Percentiles rank a stretch among this genome's conserved stretches.
Evolutionary conservation across 2,329 filamentous ascomycete species (phyloP).

Genomic region (Alternaria sp.): DNA sequence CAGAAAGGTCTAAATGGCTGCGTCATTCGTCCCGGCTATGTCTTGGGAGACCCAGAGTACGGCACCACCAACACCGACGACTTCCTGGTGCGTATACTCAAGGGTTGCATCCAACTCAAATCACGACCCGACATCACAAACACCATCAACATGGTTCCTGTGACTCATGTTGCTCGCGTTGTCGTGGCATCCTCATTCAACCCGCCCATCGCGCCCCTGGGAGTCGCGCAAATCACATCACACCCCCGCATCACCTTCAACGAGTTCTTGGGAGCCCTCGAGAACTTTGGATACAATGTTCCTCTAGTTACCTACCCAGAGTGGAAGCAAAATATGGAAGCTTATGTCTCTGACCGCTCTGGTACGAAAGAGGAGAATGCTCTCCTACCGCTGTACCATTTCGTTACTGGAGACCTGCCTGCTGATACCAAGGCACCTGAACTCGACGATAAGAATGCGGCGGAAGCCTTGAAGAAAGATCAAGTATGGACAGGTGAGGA

Average conservation of each 20-base stretch:
- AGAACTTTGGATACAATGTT: constrained; percentile 74
- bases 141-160: constrained; percentile 88
- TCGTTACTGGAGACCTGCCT: constrained; percentile 74
- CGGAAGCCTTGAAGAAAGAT: constrained; percentile 68
- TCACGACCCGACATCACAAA: constrained; percentile 79
- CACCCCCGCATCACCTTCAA: constrained; percentile 81
- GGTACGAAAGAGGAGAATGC: constrained; percentile 72
- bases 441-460: constrained; percentile 75
- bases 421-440: constrained; percentile 73
- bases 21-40: constrained; percentile 84
- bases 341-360: constrained; percentile 65
- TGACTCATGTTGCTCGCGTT: constrained; percentile 81
- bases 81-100: constrained; percentile 84
- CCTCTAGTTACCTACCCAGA: constrained; percentile 70
- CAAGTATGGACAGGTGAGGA: constrained; percentile 65
- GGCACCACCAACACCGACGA: constrained; percentile 83
- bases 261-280: constrained; percentile 74
- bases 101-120: constrained; percentile 83
- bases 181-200: constrained; percentile 76
- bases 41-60: constrained; percentile 73
- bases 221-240: constrained; percentile 78
- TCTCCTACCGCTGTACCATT: constrained; percentile 73
- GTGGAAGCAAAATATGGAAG: constrained; percentile 72
- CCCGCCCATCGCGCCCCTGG: constrained; percentile 60
- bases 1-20: constrained; percentile 75